Percentiles rank a stretch among this genome's conserved stretches.
phyloP scores from a whole-genome alignment of 2,329 filamentous ascomycete species.

The Aulographum hederae region DNA sequence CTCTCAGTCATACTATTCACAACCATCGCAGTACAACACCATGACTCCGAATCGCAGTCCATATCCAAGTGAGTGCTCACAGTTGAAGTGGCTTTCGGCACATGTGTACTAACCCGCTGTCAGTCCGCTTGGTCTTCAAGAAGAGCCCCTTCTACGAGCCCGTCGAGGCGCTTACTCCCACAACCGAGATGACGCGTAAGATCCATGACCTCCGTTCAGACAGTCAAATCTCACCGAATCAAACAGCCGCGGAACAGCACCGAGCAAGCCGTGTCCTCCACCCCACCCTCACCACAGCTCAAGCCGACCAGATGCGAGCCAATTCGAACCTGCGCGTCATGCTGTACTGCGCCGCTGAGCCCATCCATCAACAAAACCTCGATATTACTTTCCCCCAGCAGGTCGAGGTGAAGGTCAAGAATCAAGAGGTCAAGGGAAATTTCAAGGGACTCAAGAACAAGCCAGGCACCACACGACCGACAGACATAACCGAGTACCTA shows the following conservation, averaged over 20 bases:
- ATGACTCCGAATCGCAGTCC: slow-evolving; percentile 8
- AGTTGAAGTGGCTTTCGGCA: too few species aligned
- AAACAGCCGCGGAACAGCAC: neutral
- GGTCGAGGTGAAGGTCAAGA: slow-evolving; percentile 81
- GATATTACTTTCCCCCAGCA: slow-evolving; percentile 85
- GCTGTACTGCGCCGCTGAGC: slow-evolving; percentile 62
- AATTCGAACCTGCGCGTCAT: slow-evolving; percentile 54
- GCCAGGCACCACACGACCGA: slow-evolving; percentile 81
- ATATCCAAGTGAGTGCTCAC: too few species aligned
- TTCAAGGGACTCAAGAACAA: slow-evolving; percentile 90
- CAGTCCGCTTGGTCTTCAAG: slow-evolving; percentile 43
- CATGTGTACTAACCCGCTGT: too few species aligned
- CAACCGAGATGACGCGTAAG: slow-evolving; percentile 57
- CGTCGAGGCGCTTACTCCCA: slow-evolving; percentile 41
- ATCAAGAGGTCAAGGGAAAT: slow-evolving; percentile 79
- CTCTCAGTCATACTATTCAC: neutral
- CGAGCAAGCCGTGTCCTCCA: too few species aligned
- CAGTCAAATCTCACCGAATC: neutral
- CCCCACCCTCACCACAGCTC: neutral
- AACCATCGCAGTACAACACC: slow-evolving; percentile 8
- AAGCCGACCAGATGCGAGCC: slow-evolving; percentile 29
- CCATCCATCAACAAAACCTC: slow-evolving; percentile 9
- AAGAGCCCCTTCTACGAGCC: slow-evolving; percentile 74
- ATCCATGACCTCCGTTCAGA: too few species aligned
- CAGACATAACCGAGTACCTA: slow-evolving; percentile 68